phyloP scores from a whole-genome alignment of 495 filamentous ascomycete genomes.

The Talaromyces proteolyticus region DNA sequence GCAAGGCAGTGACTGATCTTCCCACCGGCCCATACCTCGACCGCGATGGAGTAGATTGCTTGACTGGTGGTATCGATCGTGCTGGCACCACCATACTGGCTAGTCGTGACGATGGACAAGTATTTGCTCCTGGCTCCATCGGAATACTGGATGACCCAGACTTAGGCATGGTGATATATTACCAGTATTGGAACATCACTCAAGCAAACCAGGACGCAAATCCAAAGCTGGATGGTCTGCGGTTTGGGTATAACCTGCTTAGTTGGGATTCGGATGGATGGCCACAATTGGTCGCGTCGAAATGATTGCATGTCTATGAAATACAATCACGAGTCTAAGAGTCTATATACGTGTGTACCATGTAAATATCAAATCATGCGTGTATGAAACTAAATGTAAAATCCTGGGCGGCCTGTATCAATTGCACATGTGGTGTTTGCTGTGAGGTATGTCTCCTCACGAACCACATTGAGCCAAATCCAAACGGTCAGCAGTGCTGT shows the following conservation, averaged over 20 bases:
- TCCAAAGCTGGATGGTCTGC: background rate
- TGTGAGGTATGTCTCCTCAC: too few relatives aligned
- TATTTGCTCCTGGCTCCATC: background rate
- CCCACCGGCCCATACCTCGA: background rate
- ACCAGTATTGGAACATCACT: background rate
- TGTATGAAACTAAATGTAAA: too few relatives aligned
- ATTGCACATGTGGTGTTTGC: too few relatives aligned
- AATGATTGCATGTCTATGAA: too few relatives aligned
- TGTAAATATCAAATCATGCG: too few relatives aligned
- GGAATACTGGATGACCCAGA: background rate
- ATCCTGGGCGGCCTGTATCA: too few relatives aligned
- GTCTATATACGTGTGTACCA: too few relatives aligned
- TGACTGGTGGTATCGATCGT: background rate
- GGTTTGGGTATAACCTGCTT: background rate
- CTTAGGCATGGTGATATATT: background rate
- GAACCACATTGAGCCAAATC: too few relatives aligned
- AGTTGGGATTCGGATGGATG: background rate
- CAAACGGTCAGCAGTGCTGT: too few relatives aligned
- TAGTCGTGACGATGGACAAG: background rate
- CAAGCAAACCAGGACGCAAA: background rate
- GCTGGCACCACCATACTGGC: background rate
- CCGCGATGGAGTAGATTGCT: background rate
- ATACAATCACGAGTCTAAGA: too few relatives aligned
- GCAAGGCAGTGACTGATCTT: background rate
- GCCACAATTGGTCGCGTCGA: background rate